Evolutionary conservation across 371 early-diverging fungal genomes (phyloP), one percentile per base, ranked within the genome.

Genomic region (Mucor irregularis): DNA sequence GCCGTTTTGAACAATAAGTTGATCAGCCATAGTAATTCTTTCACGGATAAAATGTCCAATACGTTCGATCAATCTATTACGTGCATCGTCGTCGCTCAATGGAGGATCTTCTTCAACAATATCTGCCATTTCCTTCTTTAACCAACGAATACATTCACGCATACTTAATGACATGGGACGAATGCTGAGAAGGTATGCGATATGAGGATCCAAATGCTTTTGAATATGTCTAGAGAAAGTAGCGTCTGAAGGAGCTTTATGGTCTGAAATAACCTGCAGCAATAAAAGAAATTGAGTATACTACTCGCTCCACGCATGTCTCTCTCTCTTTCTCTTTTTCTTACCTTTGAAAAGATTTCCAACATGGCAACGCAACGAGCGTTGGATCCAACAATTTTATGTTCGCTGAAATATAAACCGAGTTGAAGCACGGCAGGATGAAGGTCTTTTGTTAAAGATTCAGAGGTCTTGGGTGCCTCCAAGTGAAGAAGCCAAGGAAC

Each of bases 21-120:
- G 78, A 59, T 91, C 90, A 0, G 98, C 94, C 51, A 89, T 78
- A 3, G 84, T 85, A 59, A 98, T 97, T 51, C 93, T 81, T 61
- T 96, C 94, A n/a, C 85, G 81, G 54, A 96, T 91, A 74, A 93
- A 98, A 42, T 85, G 83, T 59, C 90, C 90, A 48, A 98, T 97
- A 45, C 78, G 78, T 24, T 86, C 79, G 26, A 84, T 67, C 48
- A 97, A 71, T 43, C 80, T 66, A 29, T 56, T 66, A 42, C 76
- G 71, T 26, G 75, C 69, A 56, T 75, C 91, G 31, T 89, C 90
- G 52, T 97, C 99, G 1, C 90, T 77, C 39, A 91, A 70, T 33
- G 80, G 76, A 39, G 80, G 80, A 57, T 79, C 76, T 31, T 75
- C 70, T 49, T 79, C 80, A 4, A 79, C 80, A 58, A 79, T 79